Conservation (phyloP, 2,329 filamentous ascomycete genomes). For the Venturia aucupariae region DNA sequence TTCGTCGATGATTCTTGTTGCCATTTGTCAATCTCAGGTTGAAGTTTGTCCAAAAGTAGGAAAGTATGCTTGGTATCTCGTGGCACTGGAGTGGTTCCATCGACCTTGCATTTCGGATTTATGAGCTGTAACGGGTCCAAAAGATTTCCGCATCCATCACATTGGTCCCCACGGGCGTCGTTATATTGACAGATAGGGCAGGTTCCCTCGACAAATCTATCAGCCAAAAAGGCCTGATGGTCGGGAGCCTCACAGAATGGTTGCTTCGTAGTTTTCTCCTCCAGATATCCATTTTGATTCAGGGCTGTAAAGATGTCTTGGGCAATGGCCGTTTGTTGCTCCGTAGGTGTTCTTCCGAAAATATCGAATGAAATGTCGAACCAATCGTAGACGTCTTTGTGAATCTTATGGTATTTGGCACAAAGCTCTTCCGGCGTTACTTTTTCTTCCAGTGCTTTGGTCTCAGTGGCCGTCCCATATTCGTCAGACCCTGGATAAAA, state of each 20-base stretch:
- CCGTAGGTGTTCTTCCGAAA: slow-evolving; percentile 86
- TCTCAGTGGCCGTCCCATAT: slow-evolving; percentile 93
- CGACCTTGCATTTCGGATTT: slow-evolving; percentile 85
- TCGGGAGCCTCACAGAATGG: slow-evolving; percentile 64
- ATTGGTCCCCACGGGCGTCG: slow-evolving; percentile 45
- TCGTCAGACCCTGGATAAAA: slow-evolving; percentile 52
- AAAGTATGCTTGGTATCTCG: slow-evolving; percentile 85
- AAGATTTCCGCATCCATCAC: slow-evolving; percentile 41
- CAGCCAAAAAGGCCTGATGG: slow-evolving; percentile 59
- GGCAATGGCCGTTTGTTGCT: slow-evolving; percentile 82
- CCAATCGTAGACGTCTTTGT: slow-evolving; percentile 90
- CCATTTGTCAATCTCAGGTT: slow-evolving; percentile 70
- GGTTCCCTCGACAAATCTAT: slow-evolving; percentile 74
- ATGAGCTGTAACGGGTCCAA: slow-evolving; percentile 51
- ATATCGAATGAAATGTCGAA: slow-evolving; percentile 92
- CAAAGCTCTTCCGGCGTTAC: slow-evolving; percentile 76
- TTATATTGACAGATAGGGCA: slow-evolving; percentile 58
- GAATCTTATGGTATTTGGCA: slow-evolving; percentile 84
- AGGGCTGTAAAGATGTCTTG: slow-evolving; percentile 84
- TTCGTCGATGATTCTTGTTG: slow-evolving; percentile 62
- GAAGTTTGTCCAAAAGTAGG: slow-evolving; percentile 74
- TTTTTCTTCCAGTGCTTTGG: slow-evolving; percentile 83
- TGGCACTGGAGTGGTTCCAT: slow-evolving; percentile 69
- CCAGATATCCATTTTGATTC: slow-evolving; percentile 78
- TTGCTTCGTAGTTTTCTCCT: slow-evolving; percentile 79